Evolutionary conservation across 371 early-diverging fungal species (phyloP), one percentile per base, ranked within the genome.

Genomic region (Chytridiales sp.): DNA sequence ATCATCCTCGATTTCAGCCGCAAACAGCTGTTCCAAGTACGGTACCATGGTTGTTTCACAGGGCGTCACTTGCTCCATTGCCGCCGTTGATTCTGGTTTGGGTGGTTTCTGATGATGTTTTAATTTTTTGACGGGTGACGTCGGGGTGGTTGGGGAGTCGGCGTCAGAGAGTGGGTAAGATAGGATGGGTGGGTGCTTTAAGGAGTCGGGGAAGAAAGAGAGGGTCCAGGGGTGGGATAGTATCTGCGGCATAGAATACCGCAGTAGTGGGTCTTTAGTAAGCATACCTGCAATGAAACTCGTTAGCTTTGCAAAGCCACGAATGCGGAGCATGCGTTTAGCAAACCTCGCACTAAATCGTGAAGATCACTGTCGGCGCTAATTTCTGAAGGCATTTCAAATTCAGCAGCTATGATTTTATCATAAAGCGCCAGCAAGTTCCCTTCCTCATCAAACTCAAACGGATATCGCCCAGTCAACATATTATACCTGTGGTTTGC

Each of bases 381-480:
- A 9, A 69, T 39, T 15, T 69, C 68, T 2, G 42, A 42, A 34
- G 78, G 74, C 60, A 71, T 76, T 11, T 59, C 56, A 46, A 68
- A 72, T 6, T 8, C 55, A 15, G 65, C 75, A 9, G 44, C 54
- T 27, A 69, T 58, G 27, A 76, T 76, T 36, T 58, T 57, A 21
- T 80, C 76, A 44, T 77, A 73, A 15, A 77, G 56, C 3, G 41
- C 56, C 9, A 77, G 63, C 3, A 75, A 35, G 40, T 71, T 70
- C 15, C 66, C 66, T 46, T 74, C 74, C 29, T 68, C 72, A 27
- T 65, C 63, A 40, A 74, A 74, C 39, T 81, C 79, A 52, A 81
- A 81, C 13, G 82, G 82, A 47, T 69, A 72, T 34, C 61, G 51
- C 6, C 79, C 80, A 5, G 75, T 62, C 3, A 79, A 31, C 77